Conservation (phyloP, 495 filamentous ascomycete species). For the Xylaria grammica region DNA sequence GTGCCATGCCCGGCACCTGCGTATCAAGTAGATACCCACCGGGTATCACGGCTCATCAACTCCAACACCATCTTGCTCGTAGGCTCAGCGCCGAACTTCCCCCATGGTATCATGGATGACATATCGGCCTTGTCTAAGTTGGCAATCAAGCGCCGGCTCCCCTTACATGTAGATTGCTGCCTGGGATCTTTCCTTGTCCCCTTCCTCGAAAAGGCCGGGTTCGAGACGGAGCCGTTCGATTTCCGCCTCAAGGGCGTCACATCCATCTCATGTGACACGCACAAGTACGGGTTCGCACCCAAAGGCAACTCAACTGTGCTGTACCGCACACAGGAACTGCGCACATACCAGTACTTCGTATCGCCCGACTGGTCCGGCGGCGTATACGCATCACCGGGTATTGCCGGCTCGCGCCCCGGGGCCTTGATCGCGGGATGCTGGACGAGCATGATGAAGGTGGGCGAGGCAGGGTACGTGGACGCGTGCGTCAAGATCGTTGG, state of each 20-base stretch:
- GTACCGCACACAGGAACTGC: slow-evolving; percentile 79
- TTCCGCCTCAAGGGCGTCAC: slow-evolving; percentile 95
- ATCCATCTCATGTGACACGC: slow-evolving; percentile 93
- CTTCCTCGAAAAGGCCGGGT: slow-evolving; percentile 88
- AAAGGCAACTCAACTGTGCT: slow-evolving; percentile 93
- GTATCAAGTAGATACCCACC: slow-evolving; percentile 80
- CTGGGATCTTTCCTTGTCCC: slow-evolving; percentile 93
- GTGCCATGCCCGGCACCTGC: slow-evolving; percentile 84
- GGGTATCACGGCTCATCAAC: slow-evolving; percentile 86
- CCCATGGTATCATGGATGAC: slow-evolving; percentile 97
- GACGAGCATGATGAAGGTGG: slow-evolving; percentile 85
- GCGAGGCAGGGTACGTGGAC: slow-evolving; percentile 86
- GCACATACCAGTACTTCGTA: slow-evolving; percentile 93
- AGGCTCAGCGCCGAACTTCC: slow-evolving; percentile 95
- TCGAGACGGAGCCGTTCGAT: slow-evolving; percentile 85
- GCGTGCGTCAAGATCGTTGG: slow-evolving; percentile 88
- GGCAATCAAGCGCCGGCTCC: slow-evolving; percentile 75
- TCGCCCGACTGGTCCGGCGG: slow-evolving; percentile 94
- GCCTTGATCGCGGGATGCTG: slow-evolving; percentile 94
- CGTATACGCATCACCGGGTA: slow-evolving; percentile 89
- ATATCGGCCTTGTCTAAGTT: slow-evolving; percentile 85
- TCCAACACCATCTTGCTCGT: slow-evolving; percentile 95
- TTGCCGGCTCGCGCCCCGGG: slow-evolving; percentile 90
- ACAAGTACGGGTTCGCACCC: slow-evolving; percentile 98
- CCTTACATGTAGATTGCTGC: slow-evolving; percentile 97